A percentile compares a stretch with the other conserved stretches of the same genome.
These are phyloP conservation scores for Aspergillus sp. DNA, from an alignment of 2,329 filamentous ascomycete species.

Conservation along the genomic window DNA sequence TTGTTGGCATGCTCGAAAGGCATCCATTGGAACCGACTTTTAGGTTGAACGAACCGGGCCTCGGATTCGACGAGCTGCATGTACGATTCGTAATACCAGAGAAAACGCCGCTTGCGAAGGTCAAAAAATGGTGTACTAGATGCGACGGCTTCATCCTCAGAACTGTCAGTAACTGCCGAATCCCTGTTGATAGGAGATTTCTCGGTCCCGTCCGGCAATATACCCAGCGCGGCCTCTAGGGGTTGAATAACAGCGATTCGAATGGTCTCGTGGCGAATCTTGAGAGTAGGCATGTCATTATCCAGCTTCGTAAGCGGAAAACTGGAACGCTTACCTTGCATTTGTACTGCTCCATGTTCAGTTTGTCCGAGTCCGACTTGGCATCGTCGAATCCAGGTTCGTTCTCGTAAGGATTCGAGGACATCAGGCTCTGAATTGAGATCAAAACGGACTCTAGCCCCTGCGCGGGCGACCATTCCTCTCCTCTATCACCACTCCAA, in stretches of 20 bases:
- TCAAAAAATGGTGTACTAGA: slow-evolving; percentile 82
- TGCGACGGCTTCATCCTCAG: slow-evolving; percentile 57
- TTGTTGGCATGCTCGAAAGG: slow-evolving; percentile 82
- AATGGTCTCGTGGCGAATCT: slow-evolving; percentile 91
- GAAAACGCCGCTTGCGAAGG: slow-evolving; percentile 84
- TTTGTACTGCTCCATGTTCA: slow-evolving; percentile 74
- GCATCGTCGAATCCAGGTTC: slow-evolving; percentile 90
- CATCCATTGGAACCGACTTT: slow-evolving; percentile 74
- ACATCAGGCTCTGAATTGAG: slow-evolving; percentile 96
- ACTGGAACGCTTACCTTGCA: slow-evolving; percentile 65
- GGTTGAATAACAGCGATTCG: slow-evolving; percentile 84
- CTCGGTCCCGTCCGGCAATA: slow-evolving; percentile 59
- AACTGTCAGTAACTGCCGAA: slow-evolving; percentile 38
- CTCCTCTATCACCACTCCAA: slow-evolving; percentile 86
- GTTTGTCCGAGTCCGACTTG: slow-evolving; percentile 69
- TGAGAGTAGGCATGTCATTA: neutral
- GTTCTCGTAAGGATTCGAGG: slow-evolving; percentile 90
- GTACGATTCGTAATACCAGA: slow-evolving; percentile 96
- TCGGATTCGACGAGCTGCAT: slow-evolving; percentile 65
- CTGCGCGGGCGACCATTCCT: slow-evolving; percentile 96
- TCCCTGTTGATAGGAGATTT: slow-evolving; percentile 35
- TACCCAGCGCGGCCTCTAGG: slow-evolving; percentile 76
- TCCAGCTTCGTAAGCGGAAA: neutral
- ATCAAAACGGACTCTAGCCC: slow-evolving; percentile 92
- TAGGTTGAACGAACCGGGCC: slow-evolving; percentile 61